phyloP scores from a whole-genome alignment of 306 rosid species.

The Senna siamea region DNA sequence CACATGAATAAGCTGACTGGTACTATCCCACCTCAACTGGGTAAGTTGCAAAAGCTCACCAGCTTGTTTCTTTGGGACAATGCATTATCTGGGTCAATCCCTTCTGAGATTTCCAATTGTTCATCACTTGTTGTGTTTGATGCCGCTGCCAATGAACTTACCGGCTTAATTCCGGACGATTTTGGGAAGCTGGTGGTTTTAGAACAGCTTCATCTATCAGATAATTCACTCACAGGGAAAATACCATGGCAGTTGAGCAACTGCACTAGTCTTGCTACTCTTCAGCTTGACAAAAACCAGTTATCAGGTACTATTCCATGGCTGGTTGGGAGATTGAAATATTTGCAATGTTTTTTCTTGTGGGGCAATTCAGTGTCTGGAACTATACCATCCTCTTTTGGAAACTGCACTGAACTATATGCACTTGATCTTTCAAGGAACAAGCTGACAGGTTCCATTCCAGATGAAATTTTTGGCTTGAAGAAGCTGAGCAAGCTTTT shows the following conservation, averaged over 20 bases:
- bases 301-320: conserved; percentile 86
- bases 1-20: conserved; percentile 89
- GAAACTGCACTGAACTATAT: conserved; percentile 88
- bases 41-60: conserved; percentile 82
- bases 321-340: conserved; percentile 75
- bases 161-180: conserved; percentile 76
- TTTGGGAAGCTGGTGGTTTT: conserved; percentile 80
- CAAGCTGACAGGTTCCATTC: conserved; percentile 85
- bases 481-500: conserved; percentile 94
- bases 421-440: conserved; percentile 96
- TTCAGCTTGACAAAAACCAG: conserved; percentile 95
- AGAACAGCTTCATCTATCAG: conserved; percentile 91
- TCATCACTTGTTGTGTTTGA: conserved; percentile 84
- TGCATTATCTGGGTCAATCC: conserved; percentile 72
- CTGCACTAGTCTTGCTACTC: conserved; percentile 83
- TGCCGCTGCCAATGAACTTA: conserved; percentile 76
- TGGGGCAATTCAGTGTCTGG: conserved; percentile 96
- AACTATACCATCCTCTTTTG: conserved; percentile 80
- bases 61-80: conserved; percentile 88
- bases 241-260: conserved; percentile 87
- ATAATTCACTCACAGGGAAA: conserved; percentile 67
- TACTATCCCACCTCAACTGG: conserved; percentile 69
- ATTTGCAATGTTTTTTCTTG: conserved; percentile 77
- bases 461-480: conserved; percentile 88
- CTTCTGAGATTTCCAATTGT: conserved; percentile 81